Conservation (phyloP, 257 asterid species). For the Nicotiana otophora region DNA sequence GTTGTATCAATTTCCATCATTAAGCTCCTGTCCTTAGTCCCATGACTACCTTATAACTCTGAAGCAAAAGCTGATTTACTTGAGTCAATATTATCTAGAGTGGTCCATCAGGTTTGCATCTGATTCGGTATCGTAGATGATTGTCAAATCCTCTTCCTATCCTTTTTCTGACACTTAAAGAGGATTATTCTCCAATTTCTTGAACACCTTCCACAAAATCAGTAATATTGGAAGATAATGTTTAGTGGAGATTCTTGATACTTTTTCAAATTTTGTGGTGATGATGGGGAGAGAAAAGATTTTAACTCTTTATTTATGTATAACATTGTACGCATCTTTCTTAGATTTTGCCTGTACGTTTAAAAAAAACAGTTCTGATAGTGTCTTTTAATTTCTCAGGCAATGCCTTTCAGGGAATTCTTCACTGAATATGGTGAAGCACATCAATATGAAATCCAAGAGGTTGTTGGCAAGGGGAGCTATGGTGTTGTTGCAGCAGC, state of each 20-base stretch:
- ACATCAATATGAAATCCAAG: constrained; percentile 78
- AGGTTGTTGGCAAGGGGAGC: constrained; percentile 97
- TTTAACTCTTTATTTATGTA: not conserved
- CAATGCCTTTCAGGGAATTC: constrained; percentile 73
- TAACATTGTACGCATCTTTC: not conserved
- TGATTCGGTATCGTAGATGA: not conserved
- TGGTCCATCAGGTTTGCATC: not conserved
- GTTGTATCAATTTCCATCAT: not conserved
- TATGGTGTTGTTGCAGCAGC: constrained; percentile 98
- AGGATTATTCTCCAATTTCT: not conserved
- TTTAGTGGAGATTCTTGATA: not conserved
- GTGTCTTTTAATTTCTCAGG: constrained; percentile 26
- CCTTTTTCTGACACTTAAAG: not conserved
- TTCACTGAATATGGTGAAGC: constrained; percentile 97
- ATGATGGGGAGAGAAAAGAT: not conserved
- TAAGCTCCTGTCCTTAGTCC: not conserved
- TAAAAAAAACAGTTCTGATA: not conserved
- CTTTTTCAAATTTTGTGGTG: not conserved
- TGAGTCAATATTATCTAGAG: not conserved
- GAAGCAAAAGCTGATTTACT: not conserved
- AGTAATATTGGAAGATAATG: not conserved
- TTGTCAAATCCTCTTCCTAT: not conserved
- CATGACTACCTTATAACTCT: not conserved
- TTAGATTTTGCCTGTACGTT: not conserved
- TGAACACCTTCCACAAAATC: not conserved